Base-by-base conservation (phyloP, 495 filamentous ascomycete species). In the Xanthoparmelia taractica region DNA sequence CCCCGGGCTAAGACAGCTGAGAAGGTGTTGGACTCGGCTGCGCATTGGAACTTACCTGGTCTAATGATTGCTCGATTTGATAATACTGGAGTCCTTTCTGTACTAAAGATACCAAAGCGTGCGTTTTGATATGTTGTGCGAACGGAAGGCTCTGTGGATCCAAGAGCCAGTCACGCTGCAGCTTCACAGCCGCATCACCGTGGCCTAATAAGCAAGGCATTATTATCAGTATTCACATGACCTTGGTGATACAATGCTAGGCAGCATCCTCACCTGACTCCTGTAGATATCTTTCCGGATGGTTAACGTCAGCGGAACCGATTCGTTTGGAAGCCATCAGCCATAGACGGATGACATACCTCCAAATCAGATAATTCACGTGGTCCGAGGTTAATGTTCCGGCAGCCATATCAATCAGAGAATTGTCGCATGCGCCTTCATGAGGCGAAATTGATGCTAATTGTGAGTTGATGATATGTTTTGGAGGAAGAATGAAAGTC, bases 351-450 rank as follows among this genome's bases (percentile, higher is more conserved):
- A 74, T 66, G 69, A 83, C 90, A 76, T 83, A 97, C 90, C 92
- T 92, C 90, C 92, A 96, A 80, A 98, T 90, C 78, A 98, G 81
- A 81, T 93, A 97, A 83, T 97, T 98, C 79, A 97, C 85, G 78
- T 93, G 88, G 80, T 97, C 85, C 65, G 91, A 93, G 75, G 90
- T 88, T 71, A 98, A 83, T 69, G 78, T 73, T 60, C 73, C 75
- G 65, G 74, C 75, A 72, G 75, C 72, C 79, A 81, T 81, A 71
- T 74, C 77, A 75, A 64, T 31, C 1, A 62, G 57, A 57, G 18
- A 36, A 0, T 40, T 27, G 56, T 58, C 55, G 56, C 61, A 59
- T 63, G 55, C 55, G 34, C 18, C 61, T 63, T 41, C 61, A 63
- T 63, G 55, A 23, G 56, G 41, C 55, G 45, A 59, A 57, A n/a